Percentiles rank a stretch among this genome's conserved stretches.
These are phyloP conservation scores for Geotrichum cucujoidarum DNA, from an alignment of 1,139 yeast genomes.

Conservation along the genomic window DNA sequence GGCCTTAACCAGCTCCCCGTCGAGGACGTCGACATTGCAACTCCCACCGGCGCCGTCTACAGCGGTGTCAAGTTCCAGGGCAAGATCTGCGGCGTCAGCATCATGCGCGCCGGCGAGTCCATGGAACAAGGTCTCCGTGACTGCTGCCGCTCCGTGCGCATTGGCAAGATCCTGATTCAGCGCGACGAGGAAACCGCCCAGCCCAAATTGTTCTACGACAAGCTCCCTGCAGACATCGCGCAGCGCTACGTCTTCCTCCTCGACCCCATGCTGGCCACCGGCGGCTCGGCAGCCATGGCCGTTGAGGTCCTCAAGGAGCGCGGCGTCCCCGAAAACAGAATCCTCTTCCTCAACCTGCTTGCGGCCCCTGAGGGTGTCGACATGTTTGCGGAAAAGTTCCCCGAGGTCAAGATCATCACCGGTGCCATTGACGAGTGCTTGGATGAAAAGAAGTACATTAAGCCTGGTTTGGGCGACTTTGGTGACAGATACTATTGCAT, in stretches of 20 bases:
- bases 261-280: constrained; percentile 98
- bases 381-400: constrained; percentile 71
- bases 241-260: constrained; percentile 83
- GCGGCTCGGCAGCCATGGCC: constrained; percentile 97
- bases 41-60: constrained; percentile 71
- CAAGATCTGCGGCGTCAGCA: constrained; percentile 94
- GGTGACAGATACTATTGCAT: constrained; percentile 96
- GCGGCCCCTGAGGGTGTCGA: constrained; percentile 93
- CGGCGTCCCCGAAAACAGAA: constrained; percentile 84
- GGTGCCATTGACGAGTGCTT: constrained; percentile 87
- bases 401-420: constrained; percentile 80
- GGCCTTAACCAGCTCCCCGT: constrained; percentile 93
- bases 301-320: constrained; percentile 80
- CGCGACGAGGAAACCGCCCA: constrained; percentile 88
- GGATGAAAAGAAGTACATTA: constrained; percentile 78
- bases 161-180: constrained; percentile 93
- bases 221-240: constrained; percentile 85
- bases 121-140: constrained; percentile 98
- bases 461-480: constrained; percentile 95
- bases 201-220: constrained; percentile 66
- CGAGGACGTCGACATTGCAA: constrained; percentile 55
- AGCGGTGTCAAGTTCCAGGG: constrained; percentile 83
- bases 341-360: constrained; percentile 80
- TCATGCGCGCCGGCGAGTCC: constrained; percentile 95
- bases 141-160: constrained; percentile 90